A percentile compares a stretch with the other conserved stretches of the same genome.
Conservation (phyloP, 169 alveolate genomes). For the Cryptosporidium bovis region DNA sequence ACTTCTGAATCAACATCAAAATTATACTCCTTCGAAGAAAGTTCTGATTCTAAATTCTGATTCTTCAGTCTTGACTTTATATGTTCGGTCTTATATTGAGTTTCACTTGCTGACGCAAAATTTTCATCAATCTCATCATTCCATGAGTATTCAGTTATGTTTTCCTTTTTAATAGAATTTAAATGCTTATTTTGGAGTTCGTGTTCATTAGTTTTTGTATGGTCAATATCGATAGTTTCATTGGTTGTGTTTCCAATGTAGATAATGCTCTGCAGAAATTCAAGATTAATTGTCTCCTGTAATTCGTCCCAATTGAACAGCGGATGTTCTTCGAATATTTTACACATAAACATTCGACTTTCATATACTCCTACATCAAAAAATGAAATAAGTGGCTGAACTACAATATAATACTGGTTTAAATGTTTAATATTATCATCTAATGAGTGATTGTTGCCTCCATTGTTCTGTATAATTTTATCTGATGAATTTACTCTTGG, state of each 20-base stretch:
- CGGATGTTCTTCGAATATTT: conserved; percentile 21
- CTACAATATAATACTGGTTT: conserved; percentile 8
- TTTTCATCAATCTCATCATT: not conserved
- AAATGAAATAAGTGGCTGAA: conserved; percentile 47
- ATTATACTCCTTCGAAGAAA: not conserved
- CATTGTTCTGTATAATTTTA: not conserved
- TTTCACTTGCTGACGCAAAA: not conserved
- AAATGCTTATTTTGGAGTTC: not conserved
- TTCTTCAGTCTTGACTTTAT: not conserved
- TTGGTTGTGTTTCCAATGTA: conserved; percentile 19
- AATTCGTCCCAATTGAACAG: conserved; percentile 38
- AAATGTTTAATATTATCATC: not conserved
- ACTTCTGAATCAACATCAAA: not conserved
- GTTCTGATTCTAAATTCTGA: not conserved
- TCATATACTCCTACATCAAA: conserved; percentile 62
- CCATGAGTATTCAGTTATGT: not conserved
- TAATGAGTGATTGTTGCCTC: not conserved
- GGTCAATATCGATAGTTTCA: not conserved
- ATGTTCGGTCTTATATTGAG: no score
- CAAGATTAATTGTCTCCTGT: conserved; percentile 18
- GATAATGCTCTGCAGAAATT: conserved; percentile 33
- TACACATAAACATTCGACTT: conserved; percentile 25
- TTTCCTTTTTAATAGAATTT: not conserved
- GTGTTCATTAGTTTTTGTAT: conserved; percentile 4
- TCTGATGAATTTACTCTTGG: not conserved